phyloP scores from a whole-genome alignment of 352 stramenopile species.

The Phytophthora pseudosyringae region DNA sequence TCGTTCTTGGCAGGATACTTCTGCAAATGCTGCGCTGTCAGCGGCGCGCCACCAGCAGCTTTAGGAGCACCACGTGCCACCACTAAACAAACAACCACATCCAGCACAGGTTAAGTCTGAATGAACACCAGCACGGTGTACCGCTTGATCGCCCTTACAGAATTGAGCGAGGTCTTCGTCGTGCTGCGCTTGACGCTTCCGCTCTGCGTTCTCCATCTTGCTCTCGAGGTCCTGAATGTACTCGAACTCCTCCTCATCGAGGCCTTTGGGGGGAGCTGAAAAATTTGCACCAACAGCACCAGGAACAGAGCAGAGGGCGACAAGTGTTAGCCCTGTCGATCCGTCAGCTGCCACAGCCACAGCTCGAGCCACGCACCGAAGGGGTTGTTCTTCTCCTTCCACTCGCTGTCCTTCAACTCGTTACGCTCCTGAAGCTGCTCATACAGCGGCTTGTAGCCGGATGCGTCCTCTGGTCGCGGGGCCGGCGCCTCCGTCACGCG shows the following conservation, averaged over 20 bases:
- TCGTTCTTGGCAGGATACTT: constrained; percentile 41
- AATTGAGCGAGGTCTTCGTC: constrained; percentile 79
- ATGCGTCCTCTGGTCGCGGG: constrained; percentile 42
- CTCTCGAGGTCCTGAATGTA: constrained; percentile 81
- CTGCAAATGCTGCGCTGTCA: constrained; percentile 40
- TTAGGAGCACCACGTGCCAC: constrained; percentile 62
- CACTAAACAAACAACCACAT: constrained; percentile 34
- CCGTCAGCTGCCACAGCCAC: not conserved
- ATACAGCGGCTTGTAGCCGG: constrained; percentile 78
- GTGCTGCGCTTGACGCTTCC: constrained; percentile 67
- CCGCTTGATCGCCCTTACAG: constrained; percentile 40
- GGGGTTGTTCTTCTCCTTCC: constrained; percentile 91
- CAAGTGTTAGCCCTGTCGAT: not conserved
- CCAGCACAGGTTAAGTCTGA: constrained; percentile 7
- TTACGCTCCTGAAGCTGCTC: constrained; percentile 82
- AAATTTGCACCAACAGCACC: not conserved
- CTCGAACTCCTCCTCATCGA: constrained; percentile 86
- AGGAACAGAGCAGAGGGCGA: not conserved
- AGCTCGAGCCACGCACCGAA: constrained; percentile 55
- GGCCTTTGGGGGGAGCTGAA: constrained; percentile 80
- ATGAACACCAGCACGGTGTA: not conserved
- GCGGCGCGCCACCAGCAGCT: constrained; percentile 1
- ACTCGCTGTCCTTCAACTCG: constrained; percentile 85
- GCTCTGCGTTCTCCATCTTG: constrained; percentile 53
- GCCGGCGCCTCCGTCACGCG: constrained; percentile 74